Conservation (phyloP, 2,329 filamentous ascomycete genomes). For the Herpomyces periplanetae region DNA sequence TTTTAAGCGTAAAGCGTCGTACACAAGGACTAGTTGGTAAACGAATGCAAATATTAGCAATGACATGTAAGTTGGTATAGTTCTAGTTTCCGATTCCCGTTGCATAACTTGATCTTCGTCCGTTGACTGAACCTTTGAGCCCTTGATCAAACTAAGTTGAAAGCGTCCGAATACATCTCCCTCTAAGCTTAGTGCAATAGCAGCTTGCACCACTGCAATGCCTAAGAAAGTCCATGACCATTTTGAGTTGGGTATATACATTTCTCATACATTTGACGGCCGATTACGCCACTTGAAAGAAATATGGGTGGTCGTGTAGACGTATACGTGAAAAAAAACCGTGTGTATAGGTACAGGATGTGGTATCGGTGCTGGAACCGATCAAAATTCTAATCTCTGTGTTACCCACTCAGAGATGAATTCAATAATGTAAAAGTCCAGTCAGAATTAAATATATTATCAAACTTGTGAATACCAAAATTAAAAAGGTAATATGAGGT, state of each 20-base stretch:
- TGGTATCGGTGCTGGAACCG: too few species aligned
- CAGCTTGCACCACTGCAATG: slow-evolving; percentile 30
- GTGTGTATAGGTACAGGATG: too few species aligned
- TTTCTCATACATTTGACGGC: too few species aligned
- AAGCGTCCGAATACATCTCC: slow-evolving; percentile 31
- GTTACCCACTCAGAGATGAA: too few species aligned
- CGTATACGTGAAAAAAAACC: too few species aligned
- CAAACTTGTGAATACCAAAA: too few species aligned
- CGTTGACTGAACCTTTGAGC: neutral
- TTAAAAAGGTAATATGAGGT: too few species aligned
- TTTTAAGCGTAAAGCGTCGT: slow-evolving; percentile 67
- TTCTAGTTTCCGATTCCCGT: slow-evolving; percentile 11
- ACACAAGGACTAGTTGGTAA: slow-evolving; percentile 58
- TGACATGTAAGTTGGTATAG: slow-evolving; percentile 76
- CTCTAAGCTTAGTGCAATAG: slow-evolving; percentile 46
- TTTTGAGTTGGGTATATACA: slow-evolving; percentile 39
- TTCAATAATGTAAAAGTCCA: too few species aligned
- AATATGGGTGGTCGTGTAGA: too few species aligned
- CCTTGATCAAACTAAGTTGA: neutral
- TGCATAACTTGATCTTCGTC: slow-evolving; percentile 7
- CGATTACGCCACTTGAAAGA: too few species aligned
- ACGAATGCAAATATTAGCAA: slow-evolving; percentile 91
- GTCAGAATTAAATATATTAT: too few species aligned
- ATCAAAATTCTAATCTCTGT: too few species aligned
- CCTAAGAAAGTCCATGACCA: slow-evolving; percentile 68